Conservation (phyloP, 139 green algal species). For the Tetratostichococcus sp. region DNA sequence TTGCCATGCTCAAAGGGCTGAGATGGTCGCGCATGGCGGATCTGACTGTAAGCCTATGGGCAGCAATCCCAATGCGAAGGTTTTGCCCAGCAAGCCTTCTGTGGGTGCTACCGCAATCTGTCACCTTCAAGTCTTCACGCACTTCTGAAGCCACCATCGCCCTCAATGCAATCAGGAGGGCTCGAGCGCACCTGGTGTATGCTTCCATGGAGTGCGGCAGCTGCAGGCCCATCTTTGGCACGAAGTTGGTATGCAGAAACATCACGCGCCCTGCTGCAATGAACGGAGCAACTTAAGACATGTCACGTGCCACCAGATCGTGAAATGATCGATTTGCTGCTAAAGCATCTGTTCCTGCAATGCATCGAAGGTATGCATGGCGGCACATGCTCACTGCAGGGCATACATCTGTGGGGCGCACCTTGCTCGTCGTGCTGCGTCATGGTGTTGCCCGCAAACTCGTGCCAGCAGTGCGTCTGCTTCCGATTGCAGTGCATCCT, state of each 20-base stretch:
- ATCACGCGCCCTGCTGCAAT: constrained; percentile 6
- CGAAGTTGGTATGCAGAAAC: constrained; percentile 45
- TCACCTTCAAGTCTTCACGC: no score
- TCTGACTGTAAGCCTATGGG: no score
- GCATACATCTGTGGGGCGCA: no score
- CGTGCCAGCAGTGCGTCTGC: constrained; percentile 12
- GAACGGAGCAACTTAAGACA: background rate
- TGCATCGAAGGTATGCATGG: background rate
- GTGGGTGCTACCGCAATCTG: no score
- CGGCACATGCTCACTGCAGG: no score
- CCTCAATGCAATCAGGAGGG: no score
- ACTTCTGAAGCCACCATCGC: no score
- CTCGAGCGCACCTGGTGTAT: background rate
- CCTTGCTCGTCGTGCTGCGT: constrained; percentile 19
- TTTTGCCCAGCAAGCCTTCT: no score
- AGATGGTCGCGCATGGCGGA: no score
- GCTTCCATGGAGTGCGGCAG: constrained; percentile 5
- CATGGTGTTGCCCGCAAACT: constrained; percentile 46
- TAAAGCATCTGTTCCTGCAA: background rate
- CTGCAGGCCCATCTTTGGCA: constrained; percentile 28
- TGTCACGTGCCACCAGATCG: no score
- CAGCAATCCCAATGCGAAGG: no score
- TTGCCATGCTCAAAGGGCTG: no score
- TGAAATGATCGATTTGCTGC: background rate
- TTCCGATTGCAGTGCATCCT: constrained; percentile 1